Conservation (phyloP, 805 yeast genomes). For the Groenewaldozyma salmanticensis region DNA sequence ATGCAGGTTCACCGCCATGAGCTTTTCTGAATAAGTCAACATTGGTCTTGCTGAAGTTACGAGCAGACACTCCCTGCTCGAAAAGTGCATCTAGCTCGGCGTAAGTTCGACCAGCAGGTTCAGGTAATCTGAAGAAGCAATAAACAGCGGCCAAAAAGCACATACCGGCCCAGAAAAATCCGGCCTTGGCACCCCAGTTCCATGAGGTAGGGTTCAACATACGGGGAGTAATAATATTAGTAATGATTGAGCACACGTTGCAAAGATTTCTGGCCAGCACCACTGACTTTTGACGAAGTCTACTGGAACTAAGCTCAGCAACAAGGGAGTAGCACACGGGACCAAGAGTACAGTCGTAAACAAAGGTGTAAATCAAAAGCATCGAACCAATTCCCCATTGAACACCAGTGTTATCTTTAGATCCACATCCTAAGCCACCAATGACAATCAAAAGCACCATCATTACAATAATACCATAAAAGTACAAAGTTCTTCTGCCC, state of each 20-base stretch:
- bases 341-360: slow-evolving; percentile 6
- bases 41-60: slow-evolving; percentile 15
- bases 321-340: slow-evolving; percentile 29
- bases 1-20: too few relatives aligned
- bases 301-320: slow-evolving; percentile 33
- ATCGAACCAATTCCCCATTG: slow-evolving; percentile 5
- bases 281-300: slow-evolving; percentile 33
- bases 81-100: slow-evolving; percentile 51
- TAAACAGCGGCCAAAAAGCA: slow-evolving; percentile 29
- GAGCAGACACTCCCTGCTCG: slow-evolving; percentile 22
- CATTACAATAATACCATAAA: slow-evolving; percentile 30
- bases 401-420: slow-evolving; percentile 2
- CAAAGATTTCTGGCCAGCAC: slow-evolving; percentile 30
- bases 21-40: too few relatives aligned
- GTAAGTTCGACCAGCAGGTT: slow-evolving; percentile 45
- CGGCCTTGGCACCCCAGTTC: slow-evolving; percentile 40
- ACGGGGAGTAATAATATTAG: slow-evolving; percentile 28
- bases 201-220: slow-evolving; percentile 38
- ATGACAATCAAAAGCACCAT: slow-evolving; percentile 33
- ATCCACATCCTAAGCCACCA: slow-evolving; percentile 25
- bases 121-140: slow-evolving; percentile 47
- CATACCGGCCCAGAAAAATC: slow-evolving; percentile 36
- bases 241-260: slow-evolving; percentile 12
- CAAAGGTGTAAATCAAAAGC: slow-evolving; percentile 6
- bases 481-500: slow-evolving; percentile 18